Base-by-base conservation (phyloP, 2,329 filamentous ascomycete genomes). In the Neofusicoccum kwambonambiense region DNA sequence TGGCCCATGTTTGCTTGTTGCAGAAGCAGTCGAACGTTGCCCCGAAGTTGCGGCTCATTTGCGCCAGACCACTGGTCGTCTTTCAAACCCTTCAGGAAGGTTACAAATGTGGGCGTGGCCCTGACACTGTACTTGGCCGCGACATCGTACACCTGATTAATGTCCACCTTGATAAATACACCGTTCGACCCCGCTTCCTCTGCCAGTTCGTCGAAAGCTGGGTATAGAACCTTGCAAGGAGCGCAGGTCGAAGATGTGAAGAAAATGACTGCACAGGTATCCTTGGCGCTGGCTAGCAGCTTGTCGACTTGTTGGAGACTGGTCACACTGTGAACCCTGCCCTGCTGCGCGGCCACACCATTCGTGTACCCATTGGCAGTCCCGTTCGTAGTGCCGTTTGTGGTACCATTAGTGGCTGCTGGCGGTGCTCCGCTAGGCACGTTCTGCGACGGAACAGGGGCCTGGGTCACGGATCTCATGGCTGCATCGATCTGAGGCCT, bases 171-270 rank as follows among this genome's bases (percentile, higher is more conserved):
- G 78, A 97, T 88, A 54, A 97, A 84, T 0, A 87, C 80, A 3
- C 87, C 89, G 69, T 89, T 89, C 37, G 85, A 79, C 1, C 86
- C 89, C 34, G 89, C 83, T 73, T 96, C 90, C 31, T 85, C 86
- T 1, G 93, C 93, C 0, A 97, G 82, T 68, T 91, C 83, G 67
- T 96, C 90, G 71, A 92, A 98, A 0, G 89, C 78, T 1, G 93
- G 92, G 71, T 97, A 96, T 2, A 94, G 84, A 15, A 87, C 79
- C 75, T 90, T 94, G 83, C 94, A 97, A 0, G 93, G 93, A 0
- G 87, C 85, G 73, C 93, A 97, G 2, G 89, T 95, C 2, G 90
- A 86, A 3, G 92, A 96, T 0, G 94, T 97, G 79, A 98, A 98
- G 81, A 97, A 97, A 64, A 97, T 84, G 42, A 94, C 86, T 0